Evolutionary conservation across 2,329 filamentous ascomycete genomes (phyloP).

Genomic region (Lachnum nothofagi): DNA sequence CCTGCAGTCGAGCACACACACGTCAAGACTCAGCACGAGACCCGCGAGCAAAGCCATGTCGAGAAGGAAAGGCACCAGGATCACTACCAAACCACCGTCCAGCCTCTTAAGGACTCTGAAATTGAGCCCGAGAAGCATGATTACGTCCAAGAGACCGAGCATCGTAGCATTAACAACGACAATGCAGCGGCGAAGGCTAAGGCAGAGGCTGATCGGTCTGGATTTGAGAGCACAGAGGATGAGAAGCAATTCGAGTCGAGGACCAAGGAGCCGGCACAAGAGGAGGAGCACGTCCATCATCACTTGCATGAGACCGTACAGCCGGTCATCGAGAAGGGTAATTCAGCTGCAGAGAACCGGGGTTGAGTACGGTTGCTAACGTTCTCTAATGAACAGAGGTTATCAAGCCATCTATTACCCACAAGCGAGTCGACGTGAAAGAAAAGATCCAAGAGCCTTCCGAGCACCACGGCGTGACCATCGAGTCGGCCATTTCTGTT

Average conservation of each 20-base stretch:
- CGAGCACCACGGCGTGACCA: constrained; percentile 58
- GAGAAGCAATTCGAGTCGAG: constrained; percentile 31
- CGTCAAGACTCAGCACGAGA: constrained; percentile 45
- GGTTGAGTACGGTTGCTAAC: constrained; percentile 1
- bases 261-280: constrained; percentile 44
- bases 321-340: constrained; percentile 58
- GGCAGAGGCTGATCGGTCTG: constrained; percentile 46
- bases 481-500: constrained; percentile 58
- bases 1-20: constrained; percentile 21
- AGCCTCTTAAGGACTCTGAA: constrained; percentile 54
- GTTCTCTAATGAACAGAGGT: constrained; percentile 41
- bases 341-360: neutral
- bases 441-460: constrained; percentile 63
- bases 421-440: constrained; percentile 66
- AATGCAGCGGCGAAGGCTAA: constrained; percentile 39
- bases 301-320: constrained; percentile 47
- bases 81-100: constrained; percentile 64
- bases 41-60: constrained; percentile 51
- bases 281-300: constrained; percentile 59
- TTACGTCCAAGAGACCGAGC: constrained; percentile 51
- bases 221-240: constrained; percentile 46
- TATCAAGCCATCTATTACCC: constrained; percentile 59
- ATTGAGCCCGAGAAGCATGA: constrained; percentile 54
- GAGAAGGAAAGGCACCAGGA: constrained; percentile 66
- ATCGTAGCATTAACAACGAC: constrained; percentile 56